A percentile compares a stretch with the other conserved stretches of the same genome.
phyloP scores from a whole-genome alignment of 208 protist species.

The Trypanosoma boissoni region DNA sequence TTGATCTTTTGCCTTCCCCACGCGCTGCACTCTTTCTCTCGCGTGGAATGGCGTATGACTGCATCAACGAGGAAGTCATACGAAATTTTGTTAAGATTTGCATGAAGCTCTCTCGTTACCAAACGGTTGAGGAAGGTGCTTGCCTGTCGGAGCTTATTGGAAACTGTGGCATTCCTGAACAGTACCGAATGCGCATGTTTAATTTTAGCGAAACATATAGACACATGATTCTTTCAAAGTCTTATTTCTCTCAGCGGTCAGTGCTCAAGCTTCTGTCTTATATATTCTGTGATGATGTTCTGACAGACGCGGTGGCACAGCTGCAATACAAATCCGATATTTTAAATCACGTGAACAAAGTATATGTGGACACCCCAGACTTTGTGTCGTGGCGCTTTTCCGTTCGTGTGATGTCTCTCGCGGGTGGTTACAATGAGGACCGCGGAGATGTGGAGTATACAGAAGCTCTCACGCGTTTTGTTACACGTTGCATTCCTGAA shows the following conservation, averaged over 20 bases:
- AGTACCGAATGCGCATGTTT: slow-evolving; percentile 84
- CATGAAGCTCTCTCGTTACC: slow-evolving; percentile 80
- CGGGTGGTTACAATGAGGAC: slow-evolving; percentile 87
- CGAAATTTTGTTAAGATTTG: slow-evolving; percentile 80
- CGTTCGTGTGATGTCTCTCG: slow-evolving; percentile 82
- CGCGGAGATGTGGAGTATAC: slow-evolving; percentile 85
- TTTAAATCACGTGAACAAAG: slow-evolving; percentile 83
- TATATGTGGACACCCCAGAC: slow-evolving; percentile 80
- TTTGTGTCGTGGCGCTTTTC: slow-evolving; percentile 89
- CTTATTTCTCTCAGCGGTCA: slow-evolving; percentile 81
- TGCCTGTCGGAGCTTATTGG: slow-evolving; percentile 81
- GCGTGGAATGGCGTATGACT: slow-evolving; percentile 80
- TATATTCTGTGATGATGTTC: slow-evolving; percentile 84
- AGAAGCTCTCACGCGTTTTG: slow-evolving; percentile 57
- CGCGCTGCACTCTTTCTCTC: slow-evolving; percentile 68
- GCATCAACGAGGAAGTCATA: slow-evolving; percentile 71
- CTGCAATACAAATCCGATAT: slow-evolving; percentile 91
- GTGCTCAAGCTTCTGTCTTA: slow-evolving; percentile 79
- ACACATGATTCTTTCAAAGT: slow-evolving; percentile 85
- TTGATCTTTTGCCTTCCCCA: slow-evolving; percentile 58
- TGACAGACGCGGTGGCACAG: slow-evolving; percentile 82
- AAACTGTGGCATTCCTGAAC: slow-evolving; percentile 75
- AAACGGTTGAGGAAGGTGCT: slow-evolving; percentile 60
- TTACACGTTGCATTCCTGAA: slow-evolving; percentile 72
- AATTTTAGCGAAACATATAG: slow-evolving; percentile 87